A percentile compares a stretch with the other conserved stretches of the same genome.
These are phyloP conservation scores for Ceratobasidium sp. DNA, from an alignment of 1,284 basidiomycete genomes.

Conservation along the genomic window DNA sequence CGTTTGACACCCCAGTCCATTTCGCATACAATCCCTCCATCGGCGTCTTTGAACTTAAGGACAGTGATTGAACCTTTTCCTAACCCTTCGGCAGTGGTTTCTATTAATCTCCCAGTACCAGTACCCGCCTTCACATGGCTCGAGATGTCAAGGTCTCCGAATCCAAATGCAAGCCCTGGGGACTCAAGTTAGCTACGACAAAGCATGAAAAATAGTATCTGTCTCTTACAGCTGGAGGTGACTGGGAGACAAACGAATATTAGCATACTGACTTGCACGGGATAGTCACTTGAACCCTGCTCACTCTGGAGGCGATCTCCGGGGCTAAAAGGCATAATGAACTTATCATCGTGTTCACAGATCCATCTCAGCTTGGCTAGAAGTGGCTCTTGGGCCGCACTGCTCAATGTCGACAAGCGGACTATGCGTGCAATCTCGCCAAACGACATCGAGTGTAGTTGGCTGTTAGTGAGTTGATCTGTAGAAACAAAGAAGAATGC, in stretches of 20 bases:
- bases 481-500: not conserved
- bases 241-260: not conserved
- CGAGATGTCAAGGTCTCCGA: not conserved
- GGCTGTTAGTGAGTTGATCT: not conserved
- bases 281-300: no score
- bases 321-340: not conserved
- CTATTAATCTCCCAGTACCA: slow-evolving; percentile 4
- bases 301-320: slow-evolving; percentile 15
- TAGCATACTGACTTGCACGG: no score
- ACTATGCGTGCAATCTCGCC: slow-evolving; percentile 6
- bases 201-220: no score
- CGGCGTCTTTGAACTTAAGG: slow-evolving; percentile 11
- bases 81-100: not conserved
- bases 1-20: slow-evolving; percentile 4
- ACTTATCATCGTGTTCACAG: not conserved
- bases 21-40: slow-evolving; percentile 6
- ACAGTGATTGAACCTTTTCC: not conserved
- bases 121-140: slow-evolving; percentile 21
- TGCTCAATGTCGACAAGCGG: not conserved
- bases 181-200: no score
- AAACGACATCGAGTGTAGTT: slow-evolving; percentile 3
- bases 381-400: not conserved
- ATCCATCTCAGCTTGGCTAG: slow-evolving; percentile 13
- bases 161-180: slow-evolving; percentile 12
- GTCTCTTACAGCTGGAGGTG: not conserved